Base-by-base conservation (phyloP, 2,329 filamentous ascomycete species). In the Cordyceps farinosa region DNA sequence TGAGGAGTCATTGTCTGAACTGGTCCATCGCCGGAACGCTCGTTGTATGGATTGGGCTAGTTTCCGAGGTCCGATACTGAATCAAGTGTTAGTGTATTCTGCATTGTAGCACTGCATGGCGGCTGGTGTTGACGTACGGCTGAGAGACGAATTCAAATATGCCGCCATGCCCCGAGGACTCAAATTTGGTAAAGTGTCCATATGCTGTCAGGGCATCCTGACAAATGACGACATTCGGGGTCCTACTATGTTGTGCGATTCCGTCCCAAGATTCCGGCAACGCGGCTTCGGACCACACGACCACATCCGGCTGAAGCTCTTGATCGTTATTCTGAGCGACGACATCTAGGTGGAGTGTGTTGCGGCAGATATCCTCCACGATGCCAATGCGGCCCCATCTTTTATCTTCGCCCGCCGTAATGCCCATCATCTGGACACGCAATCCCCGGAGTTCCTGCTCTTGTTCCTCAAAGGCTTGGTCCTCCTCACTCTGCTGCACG, bases 61-160 rank as follows among this genome's bases (percentile, higher is more conserved):
- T 62, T 77, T 77, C 22, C 74, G 74, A 6, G 76, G 75, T 0
- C 76, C 76, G 4, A 75, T 67, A 3, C 75, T 77, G 53, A 11
- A 22, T 22, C 15, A 22, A 13, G 5, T 40, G 38, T 40, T 15
- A 40, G 38, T 15, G 38, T 15, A 3, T 11, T 40, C 15, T 13
- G 38, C 10, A 40, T 40, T 3, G 15, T 13, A 11, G 38, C 38
- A 15, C 13, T 3, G 38, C 13, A 40, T 2, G 13, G 38, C 11
- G 15, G 13, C 15, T 38, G 7, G 11, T 11, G 15, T 5, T 10
- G 3, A 72, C 75, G 67, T 62, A 75, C 72, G 76, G 76, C 54
- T 76, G 76, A 1, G 75, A 76, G 22, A 76, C 72, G 50, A 75
- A 77, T 54, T 77, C 76, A 10, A 75, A n/a, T 17, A 15, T 22